Evolutionary conservation across 75 land plant species (phyloP).

Genomic region (Ceratopteris richardii): DNA sequence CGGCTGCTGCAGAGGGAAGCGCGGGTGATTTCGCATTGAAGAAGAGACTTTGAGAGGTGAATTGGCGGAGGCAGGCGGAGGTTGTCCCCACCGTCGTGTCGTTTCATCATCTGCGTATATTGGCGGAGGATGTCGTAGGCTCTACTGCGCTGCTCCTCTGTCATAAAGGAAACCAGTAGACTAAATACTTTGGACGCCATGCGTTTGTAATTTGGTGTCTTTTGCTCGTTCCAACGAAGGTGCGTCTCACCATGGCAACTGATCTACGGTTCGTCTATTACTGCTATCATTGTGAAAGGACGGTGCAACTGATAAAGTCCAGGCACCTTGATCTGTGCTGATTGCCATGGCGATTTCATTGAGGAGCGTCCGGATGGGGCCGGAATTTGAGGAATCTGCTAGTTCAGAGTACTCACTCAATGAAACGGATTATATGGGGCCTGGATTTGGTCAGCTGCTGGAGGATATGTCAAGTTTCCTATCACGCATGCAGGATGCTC

Average conservation of each 20-base stretch:
- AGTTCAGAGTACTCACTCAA: neutral
- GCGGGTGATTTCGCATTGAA: too few relatives aligned
- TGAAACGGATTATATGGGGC: neutral
- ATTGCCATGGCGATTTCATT: constrained; percentile 5
- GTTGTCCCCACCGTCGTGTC: too few relatives aligned
- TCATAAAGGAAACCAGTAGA: too few relatives aligned
- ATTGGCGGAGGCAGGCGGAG: too few relatives aligned
- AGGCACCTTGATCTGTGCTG: neutral
- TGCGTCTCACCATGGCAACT: constrained; percentile 3
- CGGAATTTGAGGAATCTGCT: neutral
- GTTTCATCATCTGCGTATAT: too few relatives aligned
- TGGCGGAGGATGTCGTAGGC: too few relatives aligned
- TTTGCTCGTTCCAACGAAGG: too few relatives aligned
- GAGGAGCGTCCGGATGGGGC: constrained; percentile 2
- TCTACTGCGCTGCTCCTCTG: too few relatives aligned
- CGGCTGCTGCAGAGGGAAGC: too few relatives aligned
- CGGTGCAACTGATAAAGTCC: neutral
- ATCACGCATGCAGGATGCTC: neutral
- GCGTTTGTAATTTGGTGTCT: too few relatives aligned
- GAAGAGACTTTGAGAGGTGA: too few relatives aligned
- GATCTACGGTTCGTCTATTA: constrained; percentile 1
- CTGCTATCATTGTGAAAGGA: constrained; percentile 1
- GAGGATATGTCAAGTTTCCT: constrained; percentile 5
- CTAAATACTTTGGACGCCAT: too few relatives aligned
- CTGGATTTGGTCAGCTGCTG: neutral